Conservation (phyloP, 2,329 filamentous ascomycete species). For the Chaetoscypha palmicola region DNA sequence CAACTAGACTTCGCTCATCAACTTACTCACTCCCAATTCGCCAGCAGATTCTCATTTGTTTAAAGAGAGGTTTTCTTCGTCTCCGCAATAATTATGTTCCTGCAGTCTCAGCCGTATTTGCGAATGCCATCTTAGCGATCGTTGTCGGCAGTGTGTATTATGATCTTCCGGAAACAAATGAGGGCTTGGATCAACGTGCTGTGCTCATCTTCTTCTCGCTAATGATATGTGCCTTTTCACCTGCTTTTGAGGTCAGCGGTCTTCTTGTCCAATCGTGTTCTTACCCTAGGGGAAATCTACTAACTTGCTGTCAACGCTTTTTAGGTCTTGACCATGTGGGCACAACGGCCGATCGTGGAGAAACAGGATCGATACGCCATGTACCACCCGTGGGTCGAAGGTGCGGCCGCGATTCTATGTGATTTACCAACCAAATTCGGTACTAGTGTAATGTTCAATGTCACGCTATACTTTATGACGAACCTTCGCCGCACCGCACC, state of each 20-base stretch:
- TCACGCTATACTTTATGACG: conserved; percentile 81
- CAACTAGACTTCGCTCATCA: neutral
- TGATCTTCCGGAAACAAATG: conserved; percentile 46
- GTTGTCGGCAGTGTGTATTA: conserved; percentile 60
- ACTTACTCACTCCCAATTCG: neutral
- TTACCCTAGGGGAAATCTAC: no score
- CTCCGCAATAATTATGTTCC: conserved; percentile 1
- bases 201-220: conserved; percentile 63
- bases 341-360: conserved; percentile 85
- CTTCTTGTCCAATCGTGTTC: neutral
- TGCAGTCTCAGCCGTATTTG: conserved; percentile 15
- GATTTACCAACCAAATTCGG: conserved; percentile 77
- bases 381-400: conserved; percentile 84
- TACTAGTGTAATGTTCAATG: conserved; percentile 72
- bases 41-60: conserved; percentile 1
- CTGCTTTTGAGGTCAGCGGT: conserved; percentile 43
- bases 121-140: conserved; percentile 45
- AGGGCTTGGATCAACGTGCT: conserved; percentile 53
- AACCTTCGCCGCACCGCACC: conserved; percentile 68
- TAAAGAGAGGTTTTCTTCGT: conserved; percentile 1
- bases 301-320: conserved; percentile 6
- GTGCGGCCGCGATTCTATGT: conserved; percentile 45
- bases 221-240: conserved; percentile 57
- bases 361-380: conserved; percentile 82
- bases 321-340: conserved; percentile 74